Evolutionary conservation across 805 yeast species (phyloP), one percentile per base, ranked within the genome.

Genomic region (Kazachstania viticola): DNA sequence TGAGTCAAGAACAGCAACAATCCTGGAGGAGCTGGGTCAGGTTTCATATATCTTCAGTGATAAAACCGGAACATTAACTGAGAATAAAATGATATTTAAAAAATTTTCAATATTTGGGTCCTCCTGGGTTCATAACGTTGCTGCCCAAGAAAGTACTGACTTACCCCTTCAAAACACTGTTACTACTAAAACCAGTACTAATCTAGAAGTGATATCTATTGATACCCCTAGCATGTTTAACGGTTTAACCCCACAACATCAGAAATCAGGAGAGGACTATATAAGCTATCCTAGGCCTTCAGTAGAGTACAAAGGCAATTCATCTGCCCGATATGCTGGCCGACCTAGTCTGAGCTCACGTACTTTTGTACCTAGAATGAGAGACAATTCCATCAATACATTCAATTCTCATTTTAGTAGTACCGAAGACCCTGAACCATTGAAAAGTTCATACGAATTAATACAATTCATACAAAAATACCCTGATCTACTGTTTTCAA

Each of bases 51-150:
- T 91, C 3, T 91, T 91, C 54, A 81, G 95, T 38, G 99, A 91
- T 57, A 91, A 91, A 55, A 91, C 98, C 0, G 99, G 99, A 8
- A 91, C 99, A 0, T 66, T 91, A 38, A 91, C 99, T 1, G 97
- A 91, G 46, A 91, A 91, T 51, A 61, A 77, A 45, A 91, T 91
- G 99, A 61, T 88, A 17, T 91, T 91, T 54, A 67, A 95, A 28
- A 87, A 87, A 49, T 71, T 88, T 43, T 73, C 93, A 8, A 77
- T 91, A 4, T 78, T 80, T 32, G 99, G 99, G 2, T 67, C 78
- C 3, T 74, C 94, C 4, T 91, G 95, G 95, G 49, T 75, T 8
- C 98, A 91, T 55, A 85, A 79, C 38, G 54, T 73, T 17, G 84
- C 75, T 43, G 17, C 41, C 2, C 14, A 40, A 33, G 5, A 23